Evolutionary conservation across 768 basidiomycete species (phyloP), one percentile per base, ranked within the genome.

Genomic region (Cystofilobasidium macerans): DNA sequence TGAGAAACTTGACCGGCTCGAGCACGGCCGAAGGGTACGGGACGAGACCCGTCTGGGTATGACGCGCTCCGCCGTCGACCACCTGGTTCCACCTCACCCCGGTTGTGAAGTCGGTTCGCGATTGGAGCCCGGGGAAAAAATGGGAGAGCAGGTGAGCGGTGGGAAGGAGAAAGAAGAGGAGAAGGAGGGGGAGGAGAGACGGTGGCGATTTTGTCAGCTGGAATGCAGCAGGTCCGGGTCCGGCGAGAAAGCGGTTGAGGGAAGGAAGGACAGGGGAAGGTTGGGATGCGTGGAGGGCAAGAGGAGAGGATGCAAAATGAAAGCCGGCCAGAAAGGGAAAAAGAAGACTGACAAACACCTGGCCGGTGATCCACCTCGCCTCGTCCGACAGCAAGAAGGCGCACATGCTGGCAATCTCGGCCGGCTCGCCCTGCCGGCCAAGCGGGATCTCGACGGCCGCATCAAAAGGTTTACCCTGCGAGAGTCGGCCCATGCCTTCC

Each of bases 311-410:
- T n/a, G n/a, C n/a, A n/a, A n/a, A n/a, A n/a, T n/a, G n/a, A n/a
- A n/a, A n/a, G n/a, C n/a, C n/a, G n/a, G n/a, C 8, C 14, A 45
- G 3, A 26, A 6, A 3, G 54, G 47, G 32, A 2, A n/a, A 8
- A 45, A 18, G 12, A 40, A 33, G 26, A 73, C 76, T 57, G 62
- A 81, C 80, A 40, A 89, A 74, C n/a, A 86, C 76, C 70, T 86
- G 85, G 4, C 88, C 88, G 1, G 86, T 86, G 65, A 91, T 82
- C 74, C 82, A 61, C 60, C 35, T 28, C 42, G 58, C 61, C 88
- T 4, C 88, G 58, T 83, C 82, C 71, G 88, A 89, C 78, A 91
- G 89, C 47, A 93, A 79, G 76, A 89, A 93, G 3, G 88, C 78
- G 0, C 87, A 79, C 26, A 84, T 81, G 71, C 86, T 86, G 7